Evolutionary conservation across 805 yeast genomes (phyloP).

Genomic region (Ogataea pilisensis): DNA sequence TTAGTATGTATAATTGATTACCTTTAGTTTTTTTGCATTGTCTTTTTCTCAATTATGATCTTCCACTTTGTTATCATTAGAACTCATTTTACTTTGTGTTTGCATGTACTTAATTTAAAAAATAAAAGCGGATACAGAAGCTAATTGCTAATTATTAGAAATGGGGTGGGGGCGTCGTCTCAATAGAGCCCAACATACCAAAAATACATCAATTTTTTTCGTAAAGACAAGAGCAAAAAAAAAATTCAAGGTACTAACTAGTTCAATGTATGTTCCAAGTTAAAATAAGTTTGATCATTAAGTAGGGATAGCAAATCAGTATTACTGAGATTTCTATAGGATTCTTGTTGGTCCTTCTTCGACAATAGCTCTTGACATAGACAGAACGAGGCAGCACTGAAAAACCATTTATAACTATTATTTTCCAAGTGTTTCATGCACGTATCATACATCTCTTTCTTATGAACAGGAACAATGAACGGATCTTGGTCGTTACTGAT

Average conservation of each 20-base stretch:
- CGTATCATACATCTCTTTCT: constrained; percentile 10
- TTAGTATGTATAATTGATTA: no score
- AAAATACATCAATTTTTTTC: no score
- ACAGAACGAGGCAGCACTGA: constrained; percentile 27
- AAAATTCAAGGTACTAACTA: background rate
- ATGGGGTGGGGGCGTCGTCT: no score
- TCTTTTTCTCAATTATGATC: no score
- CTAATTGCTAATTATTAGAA: no score
- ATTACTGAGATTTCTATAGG: constrained; percentile 3
- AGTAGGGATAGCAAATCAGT: constrained; percentile 14
- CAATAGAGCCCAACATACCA: no score
- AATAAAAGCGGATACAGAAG: no score
- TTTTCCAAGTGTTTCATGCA: constrained; percentile 16
- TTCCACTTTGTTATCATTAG: no score
- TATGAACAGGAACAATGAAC: constrained; percentile 9
- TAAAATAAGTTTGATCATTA: constrained; percentile 7
- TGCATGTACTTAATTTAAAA: no score
- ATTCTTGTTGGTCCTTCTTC: constrained; percentile 1
- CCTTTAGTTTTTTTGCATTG: no score
- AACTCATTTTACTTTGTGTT: no score
- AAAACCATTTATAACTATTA: constrained; percentile 27
- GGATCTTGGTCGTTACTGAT: constrained; percentile 5
- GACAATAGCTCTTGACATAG: constrained; percentile 19
- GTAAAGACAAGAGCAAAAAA: background rate
- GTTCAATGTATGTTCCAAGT: background rate